A percentile compares a stretch with the other conserved stretches of the same genome.
Evolutionary conservation across 2,329 filamentous ascomycete genomes (phyloP).

Genomic region (Cladosporium oxysporum): DNA sequence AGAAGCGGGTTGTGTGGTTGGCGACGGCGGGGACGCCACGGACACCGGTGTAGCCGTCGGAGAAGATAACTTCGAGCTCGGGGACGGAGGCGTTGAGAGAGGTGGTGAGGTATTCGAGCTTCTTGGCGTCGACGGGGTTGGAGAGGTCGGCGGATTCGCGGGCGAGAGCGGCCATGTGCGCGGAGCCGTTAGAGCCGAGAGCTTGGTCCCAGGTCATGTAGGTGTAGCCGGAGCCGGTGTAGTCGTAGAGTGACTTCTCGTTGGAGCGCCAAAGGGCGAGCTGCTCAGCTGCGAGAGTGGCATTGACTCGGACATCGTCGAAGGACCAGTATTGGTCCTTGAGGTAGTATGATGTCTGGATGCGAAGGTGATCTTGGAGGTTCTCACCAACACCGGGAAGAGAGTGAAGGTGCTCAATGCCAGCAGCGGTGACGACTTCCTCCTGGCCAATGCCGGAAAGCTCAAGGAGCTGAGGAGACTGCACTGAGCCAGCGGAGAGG

Average conservation of each 20-base stretch:
- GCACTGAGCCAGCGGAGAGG: constrained; percentile 31
- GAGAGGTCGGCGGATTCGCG: constrained; percentile 24
- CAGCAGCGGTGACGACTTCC: constrained; percentile 21
- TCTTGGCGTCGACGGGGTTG: constrained; percentile 40
- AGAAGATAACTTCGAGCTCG: constrained; percentile 48
- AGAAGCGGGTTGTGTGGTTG: constrained; percentile 44
- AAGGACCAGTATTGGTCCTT: constrained; percentile 37
- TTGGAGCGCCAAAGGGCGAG: constrained; percentile 40
- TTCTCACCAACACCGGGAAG: constrained; percentile 26
- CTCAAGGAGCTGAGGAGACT: constrained; percentile 34
- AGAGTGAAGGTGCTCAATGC: constrained; percentile 25
- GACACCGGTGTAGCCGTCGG: constrained; percentile 49
- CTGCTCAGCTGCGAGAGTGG: constrained; percentile 42
- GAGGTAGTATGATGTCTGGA: constrained; percentile 33
- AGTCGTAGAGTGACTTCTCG: constrained; percentile 42
- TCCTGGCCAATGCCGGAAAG: constrained; percentile 28
- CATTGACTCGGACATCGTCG: constrained; percentile 37
- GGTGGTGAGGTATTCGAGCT: constrained; percentile 44
- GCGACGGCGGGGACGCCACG: constrained; percentile 39
- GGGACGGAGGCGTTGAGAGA: constrained; percentile 36
- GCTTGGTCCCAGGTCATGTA: constrained; percentile 48
- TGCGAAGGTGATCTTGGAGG: constrained; percentile 34
- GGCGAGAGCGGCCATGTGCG: constrained; percentile 29
- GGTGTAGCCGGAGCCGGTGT: constrained; percentile 43
- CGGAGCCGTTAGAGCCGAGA: constrained; percentile 36